Evolutionary conservation across 2,329 filamentous ascomycete species (phyloP).

Genomic region (Colletotrichum sp.): DNA sequence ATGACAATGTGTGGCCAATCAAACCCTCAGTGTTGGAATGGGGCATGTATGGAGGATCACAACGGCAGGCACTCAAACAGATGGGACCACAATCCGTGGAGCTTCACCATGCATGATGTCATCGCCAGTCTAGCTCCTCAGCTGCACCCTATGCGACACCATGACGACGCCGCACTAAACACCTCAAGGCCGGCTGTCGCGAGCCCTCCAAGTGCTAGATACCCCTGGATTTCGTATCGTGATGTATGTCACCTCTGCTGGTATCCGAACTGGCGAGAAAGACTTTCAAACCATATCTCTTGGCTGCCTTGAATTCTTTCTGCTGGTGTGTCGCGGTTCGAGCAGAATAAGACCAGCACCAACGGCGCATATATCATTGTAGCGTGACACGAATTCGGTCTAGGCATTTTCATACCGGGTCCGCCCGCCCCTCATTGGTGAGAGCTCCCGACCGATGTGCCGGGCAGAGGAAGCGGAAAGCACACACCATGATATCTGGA

Average conservation of each 20-base stretch:
- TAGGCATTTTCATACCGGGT: neutral
- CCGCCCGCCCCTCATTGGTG: neutral
- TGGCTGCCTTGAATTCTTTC: neutral
- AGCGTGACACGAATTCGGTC: neutral
- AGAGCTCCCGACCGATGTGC: neutral
- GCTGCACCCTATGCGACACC: neutral
- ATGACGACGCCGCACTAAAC: neutral
- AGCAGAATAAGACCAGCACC: neutral
- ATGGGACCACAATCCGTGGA: neutral
- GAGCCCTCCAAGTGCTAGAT: neutral
- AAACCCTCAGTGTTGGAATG: neutral
- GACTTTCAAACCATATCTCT: neutral
- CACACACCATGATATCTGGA: neutral
- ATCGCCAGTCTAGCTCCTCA: neutral
- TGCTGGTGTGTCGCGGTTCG: neutral
- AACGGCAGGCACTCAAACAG: neutral
- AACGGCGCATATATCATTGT: neutral
- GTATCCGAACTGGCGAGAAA: neutral
- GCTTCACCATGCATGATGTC: conserved; percentile 7
- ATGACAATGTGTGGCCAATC: neutral
- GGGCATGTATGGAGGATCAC: neutral
- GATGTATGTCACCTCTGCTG: neutral
- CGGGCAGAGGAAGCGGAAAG: neutral
- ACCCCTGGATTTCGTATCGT: neutral
- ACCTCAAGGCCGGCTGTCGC: neutral